A percentile compares a stretch with the other conserved stretches of the same genome.
These are phyloP conservation scores for Groenewaldozyma sp. DNA, from an alignment of 1,139 yeast genomes.

Conservation along the genomic window DNA sequence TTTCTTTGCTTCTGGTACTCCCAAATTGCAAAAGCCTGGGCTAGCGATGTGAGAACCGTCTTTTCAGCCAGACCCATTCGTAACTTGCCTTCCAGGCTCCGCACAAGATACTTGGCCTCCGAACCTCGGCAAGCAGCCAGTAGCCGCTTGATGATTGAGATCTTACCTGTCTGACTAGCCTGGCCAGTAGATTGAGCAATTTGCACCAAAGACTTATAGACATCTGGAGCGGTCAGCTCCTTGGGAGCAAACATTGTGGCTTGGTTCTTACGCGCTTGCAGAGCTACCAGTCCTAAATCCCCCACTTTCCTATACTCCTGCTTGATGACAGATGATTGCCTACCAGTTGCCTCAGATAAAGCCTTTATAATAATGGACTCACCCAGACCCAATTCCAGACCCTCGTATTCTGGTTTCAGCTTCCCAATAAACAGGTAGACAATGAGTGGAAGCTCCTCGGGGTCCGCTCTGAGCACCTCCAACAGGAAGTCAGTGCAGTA, in stretches of 20 bases:
- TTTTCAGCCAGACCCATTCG: constrained; percentile 93
- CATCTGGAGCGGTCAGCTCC: constrained; percentile 61
- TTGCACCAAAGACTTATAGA: constrained; percentile 61
- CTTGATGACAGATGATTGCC: constrained; percentile 61
- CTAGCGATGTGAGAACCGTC: constrained; percentile 71
- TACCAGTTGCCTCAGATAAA: constrained; percentile 82
- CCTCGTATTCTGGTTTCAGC: constrained; percentile 93
- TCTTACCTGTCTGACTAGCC: constrained; percentile 71
- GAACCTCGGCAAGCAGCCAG: constrained; percentile 78
- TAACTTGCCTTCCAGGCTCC: constrained; percentile 87
- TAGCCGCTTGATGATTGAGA: constrained; percentile 69
- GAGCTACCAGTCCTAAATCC: constrained; percentile 86
- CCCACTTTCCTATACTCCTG: constrained; percentile 72
- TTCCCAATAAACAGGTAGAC: constrained; percentile 81
- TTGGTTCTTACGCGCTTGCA: constrained; percentile 72
- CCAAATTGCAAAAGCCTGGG: constrained; percentile 68
- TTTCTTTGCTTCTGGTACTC: constrained; percentile 34
- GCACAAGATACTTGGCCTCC: constrained; percentile 83
- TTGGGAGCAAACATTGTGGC: constrained; percentile 91
- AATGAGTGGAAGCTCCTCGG: constrained; percentile 54
- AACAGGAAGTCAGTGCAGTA: constrained; percentile 63
- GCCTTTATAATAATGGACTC: constrained; percentile 84
- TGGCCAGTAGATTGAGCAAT: constrained; percentile 80
- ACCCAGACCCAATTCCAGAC: constrained; percentile 85
- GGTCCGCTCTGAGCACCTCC: constrained; percentile 48